A percentile compares a stretch with the other conserved stretches of the same genome.
Conservation (phyloP, 306 rosid species). For the Arachis stenosperma region DNA sequence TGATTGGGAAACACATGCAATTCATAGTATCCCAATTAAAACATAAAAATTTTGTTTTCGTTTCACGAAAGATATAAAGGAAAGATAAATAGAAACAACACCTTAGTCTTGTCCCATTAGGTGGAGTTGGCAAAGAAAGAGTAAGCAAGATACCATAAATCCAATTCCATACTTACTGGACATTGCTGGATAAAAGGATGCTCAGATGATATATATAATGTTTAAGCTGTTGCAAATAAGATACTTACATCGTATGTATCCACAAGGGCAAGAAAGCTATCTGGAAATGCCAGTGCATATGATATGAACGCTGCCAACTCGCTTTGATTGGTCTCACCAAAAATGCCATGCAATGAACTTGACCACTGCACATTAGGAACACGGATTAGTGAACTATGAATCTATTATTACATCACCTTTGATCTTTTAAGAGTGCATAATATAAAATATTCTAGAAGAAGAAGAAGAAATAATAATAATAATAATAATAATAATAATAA, state of each 20-base stretch:
- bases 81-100: neutral
- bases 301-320: conserved; percentile 96
- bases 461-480: neutral
- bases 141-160: conserved; percentile 13
- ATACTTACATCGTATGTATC: conserved; percentile 95
- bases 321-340: conserved; percentile 95
- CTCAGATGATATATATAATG: neutral
- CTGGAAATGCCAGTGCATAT: conserved; percentile 95
- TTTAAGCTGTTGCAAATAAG: conserved; percentile 25
- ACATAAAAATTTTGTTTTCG: conserved; percentile 24
- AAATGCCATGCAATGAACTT: conserved; percentile 57
- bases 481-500: neutral
- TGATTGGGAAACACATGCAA: too few species aligned
- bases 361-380: conserved; percentile 67
- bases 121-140: too few species aligned
- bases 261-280: conserved; percentile 88
- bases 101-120: too few species aligned
- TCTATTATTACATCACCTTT: conserved; percentile 26
- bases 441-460: conserved; percentile 8
- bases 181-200: conserved; percentile 25
- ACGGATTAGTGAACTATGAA: neutral
- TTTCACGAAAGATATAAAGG: conserved; percentile 22
- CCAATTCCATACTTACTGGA: conserved; percentile 10
- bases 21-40: conserved; percentile 1
- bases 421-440: conserved; percentile 12